phyloP scores from a whole-genome alignment of 805 yeast genomes.

The Saccharomycopsis javanensis region DNA sequence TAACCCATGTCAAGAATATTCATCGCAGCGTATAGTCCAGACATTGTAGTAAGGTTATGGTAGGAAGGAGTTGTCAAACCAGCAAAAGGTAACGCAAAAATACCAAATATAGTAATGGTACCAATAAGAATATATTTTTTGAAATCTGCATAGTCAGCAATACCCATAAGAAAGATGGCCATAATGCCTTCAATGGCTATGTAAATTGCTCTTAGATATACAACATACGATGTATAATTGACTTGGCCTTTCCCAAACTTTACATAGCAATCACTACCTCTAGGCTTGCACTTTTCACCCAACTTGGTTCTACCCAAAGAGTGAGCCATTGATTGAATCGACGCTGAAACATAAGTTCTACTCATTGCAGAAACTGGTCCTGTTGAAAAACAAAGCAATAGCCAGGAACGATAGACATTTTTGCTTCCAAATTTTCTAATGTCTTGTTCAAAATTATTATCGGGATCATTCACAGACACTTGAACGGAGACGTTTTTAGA shows the following conservation, averaged over 20 bases:
- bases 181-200: constrained; percentile 32
- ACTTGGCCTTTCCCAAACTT: constrained; percentile 29
- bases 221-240: constrained; percentile 29
- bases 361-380: constrained; percentile 36
- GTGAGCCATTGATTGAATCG: constrained; percentile 30
- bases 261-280: constrained; percentile 33
- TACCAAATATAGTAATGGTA: constrained; percentile 28
- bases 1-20: constrained; percentile 26
- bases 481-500: not conserved
- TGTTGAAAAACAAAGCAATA: constrained; percentile 31
- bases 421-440: constrained; percentile 20
- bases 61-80: constrained; percentile 23
- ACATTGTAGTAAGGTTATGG: constrained; percentile 22
- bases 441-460: not conserved
- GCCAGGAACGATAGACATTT: constrained; percentile 28
- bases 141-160: constrained; percentile 33
- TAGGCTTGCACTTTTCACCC: constrained; percentile 21
- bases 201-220: constrained; percentile 30
- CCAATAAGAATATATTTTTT: constrained; percentile 28
- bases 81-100: constrained; percentile 30
- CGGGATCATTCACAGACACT: not conserved
- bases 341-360: constrained; percentile 33
- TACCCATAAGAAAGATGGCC: constrained; percentile 30
- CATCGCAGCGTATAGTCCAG: constrained; percentile 28
- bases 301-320: constrained; percentile 24